Percentiles rank a stretch among this genome's conserved stretches.
Conservation (phyloP, 768 basidiomycete species). For the Lentinula sp. region DNA sequence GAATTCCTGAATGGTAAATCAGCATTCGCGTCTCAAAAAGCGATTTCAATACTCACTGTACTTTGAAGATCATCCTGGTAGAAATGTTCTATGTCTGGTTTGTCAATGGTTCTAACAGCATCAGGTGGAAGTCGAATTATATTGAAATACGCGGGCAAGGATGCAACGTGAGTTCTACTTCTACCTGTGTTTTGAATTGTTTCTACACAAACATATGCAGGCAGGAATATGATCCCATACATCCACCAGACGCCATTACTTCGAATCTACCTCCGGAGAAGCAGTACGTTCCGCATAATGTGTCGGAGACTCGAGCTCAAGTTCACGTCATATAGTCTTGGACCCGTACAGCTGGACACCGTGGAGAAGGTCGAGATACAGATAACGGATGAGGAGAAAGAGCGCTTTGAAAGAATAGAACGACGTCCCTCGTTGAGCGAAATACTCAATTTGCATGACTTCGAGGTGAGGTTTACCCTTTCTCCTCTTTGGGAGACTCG, state of each 20-base stretch:
- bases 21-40: background rate
- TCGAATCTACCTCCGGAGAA: conserved; percentile 79
- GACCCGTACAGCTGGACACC: conserved; percentile 64
- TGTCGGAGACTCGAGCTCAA: background rate
- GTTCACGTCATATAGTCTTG: conserved; percentile 40
- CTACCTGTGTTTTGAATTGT: background rate
- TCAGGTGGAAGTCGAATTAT: conserved; percentile 80
- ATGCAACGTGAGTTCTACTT: conserved; percentile 64
- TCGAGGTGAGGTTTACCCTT: conserved; percentile 55
- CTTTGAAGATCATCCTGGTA: conserved; percentile 57
- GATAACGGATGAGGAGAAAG: conserved; percentile 67
- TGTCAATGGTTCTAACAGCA: conserved; percentile 9
- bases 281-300: conserved; percentile 43
- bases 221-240: conserved; percentile 82
- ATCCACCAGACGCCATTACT: conserved; percentile 77
- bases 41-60: background rate
- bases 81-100: conserved; percentile 3
- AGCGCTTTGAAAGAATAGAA: conserved; percentile 52
- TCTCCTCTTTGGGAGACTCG: background rate
- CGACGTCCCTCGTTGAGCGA: conserved; percentile 69
- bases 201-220: conserved; percentile 23
- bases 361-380: conserved; percentile 56
- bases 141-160: conserved; percentile 83
- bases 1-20: conserved; percentile 64
- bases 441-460: conserved; percentile 89